Evolutionary conservation across 1,139 yeast species (phyloP).

Genomic region (Suhomyces guaymorum): DNA sequence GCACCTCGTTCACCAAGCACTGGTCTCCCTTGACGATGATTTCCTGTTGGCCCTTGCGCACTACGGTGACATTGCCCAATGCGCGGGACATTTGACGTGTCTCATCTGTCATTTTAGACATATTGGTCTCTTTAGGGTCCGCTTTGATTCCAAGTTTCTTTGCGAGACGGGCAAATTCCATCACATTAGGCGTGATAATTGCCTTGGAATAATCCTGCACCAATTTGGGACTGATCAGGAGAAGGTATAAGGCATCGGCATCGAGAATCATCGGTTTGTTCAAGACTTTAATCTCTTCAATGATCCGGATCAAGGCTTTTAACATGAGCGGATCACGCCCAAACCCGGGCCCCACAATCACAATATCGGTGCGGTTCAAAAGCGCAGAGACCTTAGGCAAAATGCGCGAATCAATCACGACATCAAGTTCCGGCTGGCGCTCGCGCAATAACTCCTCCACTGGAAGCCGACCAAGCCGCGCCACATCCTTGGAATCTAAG

Average conservation of each 20-base stretch:
- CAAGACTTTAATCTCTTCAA: conserved; percentile 54
- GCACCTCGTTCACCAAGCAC: conserved; percentile 38
- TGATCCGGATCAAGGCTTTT: conserved; percentile 55
- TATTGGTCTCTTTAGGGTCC: conserved; percentile 27
- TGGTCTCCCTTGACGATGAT: conserved; percentile 54
- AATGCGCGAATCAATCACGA: conserved; percentile 42
- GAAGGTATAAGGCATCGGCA: conserved; percentile 79
- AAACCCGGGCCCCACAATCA: conserved; percentile 91
- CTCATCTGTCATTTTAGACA: conserved; percentile 26
- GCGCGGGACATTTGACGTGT: conserved; percentile 50
- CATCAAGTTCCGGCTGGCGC: conserved; percentile 21
- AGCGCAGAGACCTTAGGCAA: conserved; percentile 57
- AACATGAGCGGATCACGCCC: conserved; percentile 80
- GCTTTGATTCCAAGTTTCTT: conserved; percentile 39
- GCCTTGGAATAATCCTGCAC: conserved; percentile 54
- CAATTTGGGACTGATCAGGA: conserved; percentile 57
- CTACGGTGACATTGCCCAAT: conserved; percentile 63
- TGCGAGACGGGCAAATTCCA: conserved; percentile 73
- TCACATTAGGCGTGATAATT: conserved; percentile 84
- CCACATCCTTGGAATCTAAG: conserved; percentile 19
- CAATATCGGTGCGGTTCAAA: conserved; percentile 70
- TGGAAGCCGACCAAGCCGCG: conserved; percentile 16
- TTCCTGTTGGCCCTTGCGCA: conserved; percentile 74
- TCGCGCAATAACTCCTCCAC: conserved; percentile 22
- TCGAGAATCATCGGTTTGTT: conserved; percentile 74